Conservation (phyloP, 2,329 filamentous ascomycete genomes). For the Endocalyx cinctus region DNA sequence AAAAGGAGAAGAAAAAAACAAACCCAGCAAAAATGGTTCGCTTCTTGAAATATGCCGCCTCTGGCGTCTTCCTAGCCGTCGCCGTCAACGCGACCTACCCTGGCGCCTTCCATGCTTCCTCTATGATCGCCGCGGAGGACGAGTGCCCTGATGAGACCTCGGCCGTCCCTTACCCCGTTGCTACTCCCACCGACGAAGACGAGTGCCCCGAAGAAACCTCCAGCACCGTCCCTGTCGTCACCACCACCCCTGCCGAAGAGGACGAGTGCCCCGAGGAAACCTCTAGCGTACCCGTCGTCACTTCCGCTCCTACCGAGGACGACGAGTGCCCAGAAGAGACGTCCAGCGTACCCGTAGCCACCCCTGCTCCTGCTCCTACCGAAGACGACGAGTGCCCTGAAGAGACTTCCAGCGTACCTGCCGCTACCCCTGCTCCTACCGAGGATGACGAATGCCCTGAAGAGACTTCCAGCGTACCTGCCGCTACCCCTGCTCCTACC, state of each 20-base stretch:
- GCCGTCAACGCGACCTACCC: slow-evolving; percentile 19
- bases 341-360: not conserved
- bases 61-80: slow-evolving; percentile 24
- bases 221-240: not conserved
- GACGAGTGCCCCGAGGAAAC: slow-evolving; percentile 7
- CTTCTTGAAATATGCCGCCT: slow-evolving; percentile 25
- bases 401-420: too few species aligned
- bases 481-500: too few species aligned
- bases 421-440: too few species aligned
- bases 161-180: slow-evolving; percentile 10
- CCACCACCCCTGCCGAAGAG: slow-evolving; percentile 4
- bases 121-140: not conserved
- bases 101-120: not conserved
- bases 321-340: not conserved
- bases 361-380: not conserved
- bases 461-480: too few species aligned
- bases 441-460: too few species aligned
- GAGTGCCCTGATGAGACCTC: slow-evolving; percentile 5
- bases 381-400: too few species aligned
- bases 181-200: slow-evolving; percentile 5
- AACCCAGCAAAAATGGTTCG: slow-evolving; percentile 28
- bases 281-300: not conserved
- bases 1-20: slow-evolving; percentile 8
- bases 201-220: slow-evolving; percentile 5
- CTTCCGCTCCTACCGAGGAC: not conserved